Evolutionary conservation across 331 rosid genomes (phyloP), one percentile per base, ranked within the genome.

Genomic region (Malus hybrid): DNA sequence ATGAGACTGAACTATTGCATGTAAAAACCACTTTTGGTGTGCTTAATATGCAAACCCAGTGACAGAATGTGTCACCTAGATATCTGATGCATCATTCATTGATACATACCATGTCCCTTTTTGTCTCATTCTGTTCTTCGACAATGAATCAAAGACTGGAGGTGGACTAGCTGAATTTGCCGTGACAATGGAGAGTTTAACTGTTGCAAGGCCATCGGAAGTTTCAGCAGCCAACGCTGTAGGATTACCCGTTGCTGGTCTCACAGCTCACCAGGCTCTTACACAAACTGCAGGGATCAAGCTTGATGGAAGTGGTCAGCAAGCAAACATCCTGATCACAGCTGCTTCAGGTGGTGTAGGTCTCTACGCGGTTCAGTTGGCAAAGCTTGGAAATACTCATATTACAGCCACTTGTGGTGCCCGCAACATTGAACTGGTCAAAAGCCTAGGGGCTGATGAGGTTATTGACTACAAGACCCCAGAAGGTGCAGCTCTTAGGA

Each of bases 331-430:
- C 44, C 77, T 87, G 36, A 50, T 84, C 33, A 87, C 88, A 5
- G 91, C 36, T 28, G 93, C 90, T 68, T 86, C 98, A 0, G 86
- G 93, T 6, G 93, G 98, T 8, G 89, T 83, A 0, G 96, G 98
- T 28, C 83, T 75, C 46, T 86, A 77, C 52, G 93, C 95, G 28
- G 87, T 90, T 72, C 98, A 93, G 52, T 86, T 93, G 0, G 95
- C 98, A 33, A 93, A 93, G 81, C 87, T 93, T 0, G 95, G 97
- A 50, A 93, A 89, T 77, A 22, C 83, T 15, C 87, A 89, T 8
- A 88, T 93, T 24, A 93, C 98, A 1, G 93, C 95, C 33, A 93
- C 93, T 10, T 90, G 95, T 36, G 96, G 89, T 0, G 88, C 93
- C 10, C 86, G 94, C 68, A 91, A 93, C 85, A 39, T 87, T 6